phyloP scores from a whole-genome alignment of 179 eudicot genomes.

The Carnegiea gigantea region DNA sequence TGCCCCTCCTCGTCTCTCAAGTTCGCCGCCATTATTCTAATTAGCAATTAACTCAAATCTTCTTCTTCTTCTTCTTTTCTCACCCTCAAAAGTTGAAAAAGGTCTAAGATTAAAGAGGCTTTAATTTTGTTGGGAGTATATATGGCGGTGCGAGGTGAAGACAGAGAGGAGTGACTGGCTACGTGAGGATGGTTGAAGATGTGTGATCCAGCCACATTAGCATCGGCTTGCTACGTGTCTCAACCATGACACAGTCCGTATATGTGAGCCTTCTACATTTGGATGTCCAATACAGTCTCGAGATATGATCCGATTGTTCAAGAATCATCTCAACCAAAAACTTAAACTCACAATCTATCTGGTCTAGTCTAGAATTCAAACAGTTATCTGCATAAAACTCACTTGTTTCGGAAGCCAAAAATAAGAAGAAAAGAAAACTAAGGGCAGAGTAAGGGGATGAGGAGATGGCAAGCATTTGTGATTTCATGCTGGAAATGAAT shows the following conservation, averaged over 20 bases:
- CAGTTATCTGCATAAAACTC: no score
- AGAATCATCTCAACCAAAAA: no score
- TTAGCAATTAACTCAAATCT: background rate
- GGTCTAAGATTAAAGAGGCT: background rate
- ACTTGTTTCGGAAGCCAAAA: no score
- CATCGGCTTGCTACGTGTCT: background rate
- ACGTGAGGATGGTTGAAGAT: background rate
- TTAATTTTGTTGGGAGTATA: background rate
- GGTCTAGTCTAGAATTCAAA: no score
- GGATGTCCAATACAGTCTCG: no score
- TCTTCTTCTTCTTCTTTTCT: background rate
- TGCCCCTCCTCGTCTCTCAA: constrained; percentile 66
- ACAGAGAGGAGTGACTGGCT: background rate
- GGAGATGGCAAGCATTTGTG: background rate
- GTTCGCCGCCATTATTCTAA: constrained; percentile 52
- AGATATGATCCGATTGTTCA: no score
- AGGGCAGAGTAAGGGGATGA: no score
- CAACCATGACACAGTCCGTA: background rate
- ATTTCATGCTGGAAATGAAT: constrained; percentile 24
- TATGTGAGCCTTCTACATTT: no score
- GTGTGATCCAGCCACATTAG: constrained; percentile 23
- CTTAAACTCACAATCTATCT: no score
- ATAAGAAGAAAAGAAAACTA: no score
- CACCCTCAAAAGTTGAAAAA: no score
- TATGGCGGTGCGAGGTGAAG: constrained; percentile 1